Conservation (phyloP, 331 rosid species). For the Ulmus americana region DNA sequence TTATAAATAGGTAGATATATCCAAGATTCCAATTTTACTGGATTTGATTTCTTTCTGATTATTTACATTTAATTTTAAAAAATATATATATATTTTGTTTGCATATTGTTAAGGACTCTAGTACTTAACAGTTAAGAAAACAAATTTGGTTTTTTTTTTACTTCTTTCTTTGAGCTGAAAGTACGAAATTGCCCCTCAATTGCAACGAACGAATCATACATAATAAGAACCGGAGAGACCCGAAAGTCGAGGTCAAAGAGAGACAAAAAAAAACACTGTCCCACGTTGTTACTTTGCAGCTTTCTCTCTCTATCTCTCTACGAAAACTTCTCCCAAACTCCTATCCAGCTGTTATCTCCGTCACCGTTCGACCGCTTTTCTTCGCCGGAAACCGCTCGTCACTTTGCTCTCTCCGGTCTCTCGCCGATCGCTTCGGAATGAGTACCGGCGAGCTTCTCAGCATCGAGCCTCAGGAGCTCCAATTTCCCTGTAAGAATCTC, state of each 20-base stretch:
- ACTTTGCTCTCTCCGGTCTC: slow-evolving; percentile 21
- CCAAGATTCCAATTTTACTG: too few species aligned
- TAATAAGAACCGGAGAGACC: background rate
- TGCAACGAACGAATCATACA: slow-evolving; percentile 1
- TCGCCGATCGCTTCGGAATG: slow-evolving; percentile 45
- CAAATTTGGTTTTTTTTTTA: too few species aligned
- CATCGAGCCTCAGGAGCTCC: slow-evolving; percentile 76
- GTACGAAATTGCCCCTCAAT: background rate
- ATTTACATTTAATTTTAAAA: too few species aligned
- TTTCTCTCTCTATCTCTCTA: background rate
- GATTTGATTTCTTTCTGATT: too few species aligned
- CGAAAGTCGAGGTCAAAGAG: slow-evolving; percentile 10
- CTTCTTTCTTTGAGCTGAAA: background rate
- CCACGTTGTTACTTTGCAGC: slow-evolving; percentile 34
- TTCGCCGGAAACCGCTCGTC: background rate
- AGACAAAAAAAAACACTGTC: slow-evolving; percentile 34
- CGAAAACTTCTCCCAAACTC: background rate
- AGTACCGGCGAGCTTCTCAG: slow-evolving; percentile 73
- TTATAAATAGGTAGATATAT: too few species aligned
- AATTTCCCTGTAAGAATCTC: slow-evolving; percentile 57
- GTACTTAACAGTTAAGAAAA: too few species aligned
- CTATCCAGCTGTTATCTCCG: background rate
- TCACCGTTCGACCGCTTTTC: slow-evolving; percentile 30
- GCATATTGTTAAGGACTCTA: too few species aligned
- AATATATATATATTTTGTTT: too few species aligned